Evolutionary conservation across 164 flowering plant genomes (phyloP).

Genomic region (Liriodendron chinense): DNA sequence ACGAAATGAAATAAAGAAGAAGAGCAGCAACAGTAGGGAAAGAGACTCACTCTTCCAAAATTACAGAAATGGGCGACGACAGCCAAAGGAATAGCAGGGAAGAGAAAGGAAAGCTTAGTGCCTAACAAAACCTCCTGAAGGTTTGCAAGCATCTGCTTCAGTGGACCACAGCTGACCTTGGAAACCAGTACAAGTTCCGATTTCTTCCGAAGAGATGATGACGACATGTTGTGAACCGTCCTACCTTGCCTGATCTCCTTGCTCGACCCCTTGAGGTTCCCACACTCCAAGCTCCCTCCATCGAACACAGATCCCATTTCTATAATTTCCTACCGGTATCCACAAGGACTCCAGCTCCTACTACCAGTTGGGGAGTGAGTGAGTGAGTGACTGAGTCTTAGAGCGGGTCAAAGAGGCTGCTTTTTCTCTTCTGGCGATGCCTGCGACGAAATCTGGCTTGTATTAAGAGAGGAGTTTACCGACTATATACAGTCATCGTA

Average conservation of each 20-base stretch:
- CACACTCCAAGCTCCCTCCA: constrained; percentile 12
- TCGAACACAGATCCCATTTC: constrained; percentile 12
- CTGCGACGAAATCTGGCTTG: no score
- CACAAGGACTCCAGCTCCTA: background rate
- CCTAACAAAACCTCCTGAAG: constrained; percentile 53
- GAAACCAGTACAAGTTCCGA: constrained; percentile 35
- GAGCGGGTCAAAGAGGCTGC: no score
- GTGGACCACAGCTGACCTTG: constrained; percentile 22
- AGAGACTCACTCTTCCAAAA: constrained; percentile 42
- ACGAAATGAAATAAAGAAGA: background rate
- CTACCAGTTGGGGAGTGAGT: no score
- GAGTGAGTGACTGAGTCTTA: no score
- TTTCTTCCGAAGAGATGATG: constrained; percentile 38
- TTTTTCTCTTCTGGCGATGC: no score
- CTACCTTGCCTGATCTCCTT: constrained; percentile 14
- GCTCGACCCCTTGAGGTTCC: constrained; percentile 18
- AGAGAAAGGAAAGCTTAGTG: constrained; percentile 56
- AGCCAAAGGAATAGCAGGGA: constrained; percentile 54
- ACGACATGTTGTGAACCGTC: constrained; percentile 35
- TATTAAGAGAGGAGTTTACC: no score
- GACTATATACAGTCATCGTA: no score
- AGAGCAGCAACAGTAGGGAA: background rate
- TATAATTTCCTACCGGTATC: background rate
- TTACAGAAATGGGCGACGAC: constrained; percentile 30
- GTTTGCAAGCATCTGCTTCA: constrained; percentile 35